Conservation (phyloP, 192 early-diverging fungal genomes). For the Entomortierella beljakovae region DNA sequence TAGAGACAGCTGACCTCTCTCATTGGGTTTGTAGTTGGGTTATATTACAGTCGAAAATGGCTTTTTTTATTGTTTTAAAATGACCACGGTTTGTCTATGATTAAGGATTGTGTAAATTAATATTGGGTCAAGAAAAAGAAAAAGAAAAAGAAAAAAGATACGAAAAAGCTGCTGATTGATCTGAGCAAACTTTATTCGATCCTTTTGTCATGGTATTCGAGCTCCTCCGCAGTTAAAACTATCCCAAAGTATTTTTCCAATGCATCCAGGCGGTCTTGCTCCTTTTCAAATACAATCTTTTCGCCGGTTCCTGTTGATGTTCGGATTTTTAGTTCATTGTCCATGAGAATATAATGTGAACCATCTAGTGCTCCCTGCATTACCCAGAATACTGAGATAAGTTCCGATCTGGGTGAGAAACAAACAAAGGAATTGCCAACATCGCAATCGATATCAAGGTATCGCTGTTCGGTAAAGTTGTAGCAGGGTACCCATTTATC, state of each 20-base stretch:
- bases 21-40: no score
- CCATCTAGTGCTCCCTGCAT: slow-evolving; percentile 23
- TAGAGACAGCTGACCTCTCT: no score
- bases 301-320: background rate
- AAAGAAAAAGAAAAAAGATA: background rate
- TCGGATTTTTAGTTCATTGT: slow-evolving; percentile 4
- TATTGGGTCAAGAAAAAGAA: no score
- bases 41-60: no score
- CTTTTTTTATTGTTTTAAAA: no score
- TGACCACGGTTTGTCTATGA: no score
- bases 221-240: slow-evolving; percentile 23
- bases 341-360: background rate
- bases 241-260: slow-evolving; percentile 33
- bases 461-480: slow-evolving; percentile 14
- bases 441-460: slow-evolving; percentile 12
- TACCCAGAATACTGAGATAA: slow-evolving; percentile 13
- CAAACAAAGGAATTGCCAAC: slow-evolving; percentile 16
- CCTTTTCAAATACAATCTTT: slow-evolving; percentile 11
- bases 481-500: slow-evolving; percentile 21
- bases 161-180: no score
- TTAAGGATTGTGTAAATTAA: no score
- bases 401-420: slow-evolving; percentile 2
- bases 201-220: slow-evolving; percentile 25
- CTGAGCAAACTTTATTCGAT: slow-evolving; percentile 3
- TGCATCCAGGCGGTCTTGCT: slow-evolving; percentile 22